Evolutionary conservation across 1,284 basidiomycete species (phyloP).

Genomic region (Sparassis latifolia): DNA sequence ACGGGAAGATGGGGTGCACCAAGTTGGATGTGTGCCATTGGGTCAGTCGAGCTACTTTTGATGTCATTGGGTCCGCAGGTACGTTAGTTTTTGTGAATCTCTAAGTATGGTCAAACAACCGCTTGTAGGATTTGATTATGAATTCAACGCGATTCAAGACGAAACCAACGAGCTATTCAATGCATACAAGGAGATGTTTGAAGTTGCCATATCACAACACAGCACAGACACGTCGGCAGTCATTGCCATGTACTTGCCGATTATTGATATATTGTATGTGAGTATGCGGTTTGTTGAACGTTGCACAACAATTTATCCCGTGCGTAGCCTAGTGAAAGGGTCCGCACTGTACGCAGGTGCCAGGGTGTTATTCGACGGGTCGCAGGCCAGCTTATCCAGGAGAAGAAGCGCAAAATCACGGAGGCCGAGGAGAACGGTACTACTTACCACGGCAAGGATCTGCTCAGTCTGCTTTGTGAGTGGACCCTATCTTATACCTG

Average conservation of each 20-base stretch:
- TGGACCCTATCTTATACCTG: constrained; percentile 9
- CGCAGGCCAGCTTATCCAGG: constrained; percentile 62
- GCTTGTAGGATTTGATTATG: constrained; percentile 64
- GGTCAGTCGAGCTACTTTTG: constrained; percentile 72
- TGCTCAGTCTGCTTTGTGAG: constrained; percentile 61
- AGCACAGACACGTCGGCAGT: constrained; percentile 38
- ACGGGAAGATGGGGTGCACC: constrained; percentile 11
- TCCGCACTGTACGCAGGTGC: constrained; percentile 45
- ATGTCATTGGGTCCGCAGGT: constrained; percentile 77
- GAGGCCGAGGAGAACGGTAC: constrained; percentile 46
- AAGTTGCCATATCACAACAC: constrained; percentile 52
- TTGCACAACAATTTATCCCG: neutral
- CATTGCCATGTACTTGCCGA: constrained; percentile 56
- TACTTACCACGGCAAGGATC: constrained; percentile 50
- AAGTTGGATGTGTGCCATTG: constrained; percentile 65
- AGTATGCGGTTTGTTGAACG: constrained; percentile 20
- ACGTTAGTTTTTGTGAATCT: constrained; percentile 5
- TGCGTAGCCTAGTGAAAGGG: constrained; percentile 47
- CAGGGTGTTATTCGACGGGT: constrained; percentile 58
- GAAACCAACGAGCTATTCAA: constrained; percentile 69
- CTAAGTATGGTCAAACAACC: neutral
- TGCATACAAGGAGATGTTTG: constrained; percentile 81
- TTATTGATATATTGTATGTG: constrained; percentile 51
- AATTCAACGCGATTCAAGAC: constrained; percentile 71
- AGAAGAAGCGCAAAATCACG: constrained; percentile 61